Evolutionary conservation across 2,329 filamentous ascomycete genomes (phyloP), one percentile per base, ranked within the genome.

Genomic region (Ceratocystiopsis brevicomis): DNA sequence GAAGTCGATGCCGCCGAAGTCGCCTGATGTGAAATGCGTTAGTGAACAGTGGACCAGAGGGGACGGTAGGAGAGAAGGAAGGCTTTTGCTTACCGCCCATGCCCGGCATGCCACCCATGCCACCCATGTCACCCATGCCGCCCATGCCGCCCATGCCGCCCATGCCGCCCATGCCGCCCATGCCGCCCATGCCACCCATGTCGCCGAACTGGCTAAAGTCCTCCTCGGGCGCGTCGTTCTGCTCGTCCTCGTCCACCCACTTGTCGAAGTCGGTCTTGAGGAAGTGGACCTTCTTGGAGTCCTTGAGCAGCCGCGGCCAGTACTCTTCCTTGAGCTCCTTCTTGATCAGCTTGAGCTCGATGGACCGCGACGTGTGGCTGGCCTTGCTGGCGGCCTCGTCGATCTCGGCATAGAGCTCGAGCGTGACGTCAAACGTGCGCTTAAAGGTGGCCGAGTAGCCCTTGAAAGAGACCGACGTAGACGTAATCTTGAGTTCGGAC

Each of bases 231-330:
- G 74, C 79, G 63, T 85, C 86, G 58, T 96, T 81, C 69, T 98
- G 90, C 74, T 98, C 90, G 59, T 98, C 87, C 75, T 95, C 85
- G 54, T 95, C 87, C 56, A 94, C 83, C 87, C 87, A 95, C 81
- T 94, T 95, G 69, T 95, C 87, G 56, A 98, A 98, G 67, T 98
- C 81, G 51, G 90, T 96, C 79, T 94, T 52, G 57, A 98, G 66
- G 75, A 86, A 98, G 67, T 96, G 90, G 44, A 83, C 67, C 70
- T 85, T 94, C 72, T 84, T 80, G 53, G 68, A 63, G 48, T 88
- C 83, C 78, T 95, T 95, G 60, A 95, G 72, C 56, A 98, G 73
- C 51, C 90, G 78, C 50, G 87, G 87, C 90, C 90, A 98, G 75
- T 80, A 96, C 64, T 90, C 85, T 57, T 85, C 76, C 65, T 86